Percentiles rank a stretch among this genome's conserved stretches.
These are phyloP conservation scores for Aspergillus egyptiacus DNA, from an alignment of 495 filamentous ascomycete genomes.

Conservation along the genomic window DNA sequence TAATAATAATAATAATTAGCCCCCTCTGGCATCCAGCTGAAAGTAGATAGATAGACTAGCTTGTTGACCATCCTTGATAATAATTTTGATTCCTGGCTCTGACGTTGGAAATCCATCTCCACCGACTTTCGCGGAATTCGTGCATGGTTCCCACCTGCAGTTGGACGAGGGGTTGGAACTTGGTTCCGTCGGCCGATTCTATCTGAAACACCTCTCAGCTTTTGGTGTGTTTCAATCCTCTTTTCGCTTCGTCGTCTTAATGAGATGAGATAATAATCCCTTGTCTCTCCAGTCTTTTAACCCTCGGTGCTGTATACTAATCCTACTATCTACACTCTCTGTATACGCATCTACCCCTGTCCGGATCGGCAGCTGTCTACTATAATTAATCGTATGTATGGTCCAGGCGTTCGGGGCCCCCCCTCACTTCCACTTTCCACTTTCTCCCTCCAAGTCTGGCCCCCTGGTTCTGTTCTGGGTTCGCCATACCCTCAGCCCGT, in stretches of 20 bases:
- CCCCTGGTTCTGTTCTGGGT: not conserved
- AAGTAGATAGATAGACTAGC: slow-evolving; percentile 1
- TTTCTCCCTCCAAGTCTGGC: slow-evolving; percentile 8
- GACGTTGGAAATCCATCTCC: not conserved
- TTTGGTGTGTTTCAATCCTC: slow-evolving; percentile 20
- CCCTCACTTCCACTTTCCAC: slow-evolving; percentile 12
- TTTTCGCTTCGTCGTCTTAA: slow-evolving; percentile 1
- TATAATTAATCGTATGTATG: too few relatives aligned
- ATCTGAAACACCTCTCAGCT: slow-evolving; percentile 19
- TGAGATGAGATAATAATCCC: not conserved
- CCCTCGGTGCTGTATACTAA: not conserved
- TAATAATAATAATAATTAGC: too few relatives aligned
- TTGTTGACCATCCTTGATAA: slow-evolving; percentile 4
- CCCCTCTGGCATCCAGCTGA: too few relatives aligned
- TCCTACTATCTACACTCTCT: not conserved
- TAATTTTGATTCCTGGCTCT: not conserved
- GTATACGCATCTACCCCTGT: slow-evolving; percentile 3
- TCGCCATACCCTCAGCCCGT: not conserved
- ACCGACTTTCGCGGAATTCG: too few relatives aligned
- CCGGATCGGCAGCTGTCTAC: slow-evolving; percentile 11
- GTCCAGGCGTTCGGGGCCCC: slow-evolving; percentile 11
- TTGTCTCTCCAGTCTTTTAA: not conserved
- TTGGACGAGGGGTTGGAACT: slow-evolving; percentile 10
- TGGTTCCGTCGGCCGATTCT: slow-evolving; percentile 13
- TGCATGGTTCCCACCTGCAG: too few relatives aligned